Evolutionary conservation across 1,284 basidiomycete genomes (phyloP), one percentile per base, ranked within the genome.

Genomic region (Trichosporon ovoides): DNA sequence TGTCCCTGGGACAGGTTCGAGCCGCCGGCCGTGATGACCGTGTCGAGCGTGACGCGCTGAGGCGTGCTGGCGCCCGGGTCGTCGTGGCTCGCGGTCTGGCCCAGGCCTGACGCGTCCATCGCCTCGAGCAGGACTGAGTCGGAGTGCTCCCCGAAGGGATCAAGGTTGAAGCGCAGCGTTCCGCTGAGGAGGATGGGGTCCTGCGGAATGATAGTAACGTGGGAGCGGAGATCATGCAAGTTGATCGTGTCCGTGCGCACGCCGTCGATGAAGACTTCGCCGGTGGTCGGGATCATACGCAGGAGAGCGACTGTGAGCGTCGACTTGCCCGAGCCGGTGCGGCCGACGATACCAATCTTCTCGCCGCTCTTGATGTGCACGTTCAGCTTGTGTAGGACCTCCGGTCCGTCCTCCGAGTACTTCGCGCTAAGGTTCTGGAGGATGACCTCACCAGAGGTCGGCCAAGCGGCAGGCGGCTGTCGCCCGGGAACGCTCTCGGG

Each of bases 391-490:
- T 85, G 80, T 18, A 87, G 76, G 0, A 86, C 83, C 3, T 66
- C 65, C 68, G 80, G 62, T 71, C 84, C 78, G 46, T 78, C 76
- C 16, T 65, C 55, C 1, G 71, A 65, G 60, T 78, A 80, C 55
- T 71, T 69, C 19, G 79, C 79, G 9, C 68, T 72, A 0, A 79
- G 67, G 34, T 72, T 80, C 62, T 88, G 83, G 0, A 88, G 85
- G 4, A 77, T 73, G 33, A 90, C 77, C 36, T 83, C 80, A 4
- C 88, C 88, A 38, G 84, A 86, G 0, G 85, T 81, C 0, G 88
- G 88, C 88, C 88, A 90, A 59, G 86, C 84, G 0, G 88, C 88
- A 3, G 88, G 86, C 31, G 88, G 87, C 43, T 80, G 76, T 7
- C 83, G 83, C 13, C 71, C 68, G 20, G 77, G 70, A 0, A 79